Percentiles rank a stretch among this genome's conserved stretches.
These are phyloP conservation scores for Sapria himalayana DNA, from an alignment of 345 rosid genomes.

Conservation along the genomic window DNA sequence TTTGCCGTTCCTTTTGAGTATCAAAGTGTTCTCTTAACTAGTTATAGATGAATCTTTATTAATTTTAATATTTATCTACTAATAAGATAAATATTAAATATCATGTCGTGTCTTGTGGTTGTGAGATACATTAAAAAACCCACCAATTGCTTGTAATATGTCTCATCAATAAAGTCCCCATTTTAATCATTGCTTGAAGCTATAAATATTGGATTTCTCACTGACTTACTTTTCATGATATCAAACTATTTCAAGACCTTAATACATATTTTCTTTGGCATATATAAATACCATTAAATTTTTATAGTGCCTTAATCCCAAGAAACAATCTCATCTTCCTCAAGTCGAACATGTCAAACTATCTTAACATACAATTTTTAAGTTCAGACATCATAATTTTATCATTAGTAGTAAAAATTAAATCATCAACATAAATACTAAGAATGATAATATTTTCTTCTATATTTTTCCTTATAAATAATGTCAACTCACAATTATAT, in stretches of 20 bases:
- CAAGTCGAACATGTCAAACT: neutral
- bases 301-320: neutral
- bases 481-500: neutral
- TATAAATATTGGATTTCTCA: neutral
- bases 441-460: neutral
- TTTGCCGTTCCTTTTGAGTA: neutral
- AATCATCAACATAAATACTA: neutral
- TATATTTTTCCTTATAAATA: neutral
- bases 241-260: neutral
- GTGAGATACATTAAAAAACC: conserved; percentile 1
- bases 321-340: neutral
- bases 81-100: neutral
- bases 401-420: neutral
- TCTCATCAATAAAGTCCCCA: neutral
- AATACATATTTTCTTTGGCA: neutral
- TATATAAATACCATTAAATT: neutral
- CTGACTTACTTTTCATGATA: neutral
- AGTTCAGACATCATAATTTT: neutral
- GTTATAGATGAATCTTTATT: neutral
- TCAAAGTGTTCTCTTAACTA: neutral
- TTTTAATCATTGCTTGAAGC: neutral
- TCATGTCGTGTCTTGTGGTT: neutral
- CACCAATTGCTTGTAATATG: neutral
- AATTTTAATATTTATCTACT: neutral
- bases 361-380: neutral